phyloP scores from a whole-genome alignment of 164 flowering plant genomes.

The Akebia trifoliata region DNA sequence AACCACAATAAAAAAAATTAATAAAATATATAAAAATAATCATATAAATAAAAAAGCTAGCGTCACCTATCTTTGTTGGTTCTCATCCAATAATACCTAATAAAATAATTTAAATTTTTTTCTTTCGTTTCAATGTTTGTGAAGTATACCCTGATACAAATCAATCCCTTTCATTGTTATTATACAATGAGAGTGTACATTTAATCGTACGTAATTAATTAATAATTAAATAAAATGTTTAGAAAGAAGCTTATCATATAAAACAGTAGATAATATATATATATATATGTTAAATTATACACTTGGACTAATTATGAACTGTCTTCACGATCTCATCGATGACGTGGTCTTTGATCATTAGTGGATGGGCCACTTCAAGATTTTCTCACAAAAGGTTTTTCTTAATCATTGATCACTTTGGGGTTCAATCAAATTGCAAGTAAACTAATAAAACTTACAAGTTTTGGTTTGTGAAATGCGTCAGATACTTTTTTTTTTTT shows the following conservation, averaged over 20 bases:
- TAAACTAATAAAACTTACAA: too few species aligned
- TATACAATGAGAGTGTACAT: neutral
- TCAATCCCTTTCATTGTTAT: constrained; percentile 1
- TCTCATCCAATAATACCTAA: constrained; percentile 15
- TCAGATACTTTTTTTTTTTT: too few species aligned
- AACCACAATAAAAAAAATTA: too few species aligned
- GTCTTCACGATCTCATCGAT: constrained; percentile 3
- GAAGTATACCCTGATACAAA: neutral
- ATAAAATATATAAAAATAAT: neutral
- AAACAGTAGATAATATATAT: neutral
- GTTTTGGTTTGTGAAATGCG: too few species aligned
- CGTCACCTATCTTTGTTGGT: constrained; percentile 4
- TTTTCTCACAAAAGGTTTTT: too few species aligned
- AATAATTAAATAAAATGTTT: neutral
- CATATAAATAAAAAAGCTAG: neutral
- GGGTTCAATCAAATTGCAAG: too few species aligned
- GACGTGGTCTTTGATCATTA: neutral
- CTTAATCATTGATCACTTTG: too few species aligned
- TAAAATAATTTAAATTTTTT: constrained; percentile 1
- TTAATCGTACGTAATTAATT: neutral
- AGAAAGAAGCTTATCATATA: neutral
- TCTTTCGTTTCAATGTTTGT: neutral
- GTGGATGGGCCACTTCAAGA: neutral
- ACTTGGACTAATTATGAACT: neutral
- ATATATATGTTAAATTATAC: neutral